Evolutionary conservation across 192 early-diverging fungal genomes (phyloP), one percentile per base, ranked within the genome.

Genomic region (Coemansia sp.): DNA sequence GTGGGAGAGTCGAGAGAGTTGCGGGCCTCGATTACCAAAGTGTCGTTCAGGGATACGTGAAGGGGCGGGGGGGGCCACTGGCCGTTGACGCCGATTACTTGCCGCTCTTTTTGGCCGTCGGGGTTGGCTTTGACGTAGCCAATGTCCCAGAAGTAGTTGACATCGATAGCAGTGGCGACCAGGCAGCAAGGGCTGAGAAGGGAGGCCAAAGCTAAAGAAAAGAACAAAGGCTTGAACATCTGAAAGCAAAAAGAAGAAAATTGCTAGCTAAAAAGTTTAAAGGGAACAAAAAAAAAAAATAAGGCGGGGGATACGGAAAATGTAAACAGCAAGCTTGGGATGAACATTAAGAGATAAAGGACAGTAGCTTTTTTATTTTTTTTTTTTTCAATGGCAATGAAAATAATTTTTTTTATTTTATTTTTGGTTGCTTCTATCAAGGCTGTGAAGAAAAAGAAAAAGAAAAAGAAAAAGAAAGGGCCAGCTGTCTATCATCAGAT

Each of bases 111-210:
- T 7, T 86, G 64, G 34, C 87, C 87, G 79, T 93, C 89, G 10
- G 90, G 89, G 53, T 88, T 88, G 3, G 85, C 88, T 16, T 51
- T 80, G 35, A 84, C 80, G 42, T 90, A 90, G 20, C 83, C 85
- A 63, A 91, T 85, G 60, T 91, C 83, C 89, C 89, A 91, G 74
- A 89, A 70, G 73, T 88, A 86, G 14, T 76, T 81, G 38, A 90
- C 87, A 38, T 83, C 77, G 16, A 81, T 86, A 73, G 85, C 86
- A 0, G 35, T 42, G 0, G 46, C 59, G 69, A 76, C n/a, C n/a
- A 9, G 3, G 38, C 61, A 21, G 10, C 53, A n/a, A 33, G 9
- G 34, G 33, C 53, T 11, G 23, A 51, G 9, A 7, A 26, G 20
- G 70, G 65, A 28, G 42, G 72, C 71, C 39, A 74, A 28, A 16